A percentile compares a stretch with the other conserved stretches of the same genome.
Conservation (phyloP, 2,329 filamentous ascomycete genomes). For the Alternaria angustiovoidea region DNA sequence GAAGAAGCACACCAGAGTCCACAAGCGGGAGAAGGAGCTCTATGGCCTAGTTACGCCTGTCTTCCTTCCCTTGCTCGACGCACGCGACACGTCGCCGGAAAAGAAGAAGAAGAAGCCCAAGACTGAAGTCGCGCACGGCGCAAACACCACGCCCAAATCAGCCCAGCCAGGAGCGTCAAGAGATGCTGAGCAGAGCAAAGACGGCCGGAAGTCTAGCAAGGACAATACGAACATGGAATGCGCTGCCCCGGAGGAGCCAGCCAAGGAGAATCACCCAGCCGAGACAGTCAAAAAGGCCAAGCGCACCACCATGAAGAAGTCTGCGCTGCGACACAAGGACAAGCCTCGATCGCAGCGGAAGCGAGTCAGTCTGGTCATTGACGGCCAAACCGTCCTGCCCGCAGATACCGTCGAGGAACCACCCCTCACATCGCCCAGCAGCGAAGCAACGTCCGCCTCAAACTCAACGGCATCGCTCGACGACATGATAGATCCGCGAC, state of each 20-base stretch:
- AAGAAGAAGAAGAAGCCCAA: slow-evolving; percentile 36
- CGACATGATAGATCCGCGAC: slow-evolving; percentile 45
- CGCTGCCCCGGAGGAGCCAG: slow-evolving; percentile 14
- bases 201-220: slow-evolving; percentile 26
- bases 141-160: slow-evolving; percentile 14
- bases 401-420: slow-evolving; percentile 45
- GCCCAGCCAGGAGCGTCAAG: slow-evolving; percentile 24
- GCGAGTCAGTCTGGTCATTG: slow-evolving; percentile 48
- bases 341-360: slow-evolving; percentile 39
- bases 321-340: slow-evolving; percentile 40
- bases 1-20: slow-evolving; percentile 47
- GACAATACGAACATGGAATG: slow-evolving; percentile 26
- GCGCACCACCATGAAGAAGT: slow-evolving; percentile 43
- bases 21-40: slow-evolving; percentile 50
- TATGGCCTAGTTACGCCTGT: slow-evolving; percentile 48
- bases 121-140: slow-evolving; percentile 15
- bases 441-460: slow-evolving; percentile 41
- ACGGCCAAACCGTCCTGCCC: slow-evolving; percentile 50
- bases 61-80: slow-evolving; percentile 49
- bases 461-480: slow-evolving; percentile 42
- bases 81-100: slow-evolving; percentile 32
- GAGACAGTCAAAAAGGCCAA: slow-evolving; percentile 37
- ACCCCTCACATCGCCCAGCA: slow-evolving; percentile 39
- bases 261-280: slow-evolving; percentile 20
- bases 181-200: slow-evolving; percentile 35